Evolutionary conservation across 495 filamentous ascomycete genomes (phyloP).

Genomic region (Hypomontagnella submonticulosa): DNA sequence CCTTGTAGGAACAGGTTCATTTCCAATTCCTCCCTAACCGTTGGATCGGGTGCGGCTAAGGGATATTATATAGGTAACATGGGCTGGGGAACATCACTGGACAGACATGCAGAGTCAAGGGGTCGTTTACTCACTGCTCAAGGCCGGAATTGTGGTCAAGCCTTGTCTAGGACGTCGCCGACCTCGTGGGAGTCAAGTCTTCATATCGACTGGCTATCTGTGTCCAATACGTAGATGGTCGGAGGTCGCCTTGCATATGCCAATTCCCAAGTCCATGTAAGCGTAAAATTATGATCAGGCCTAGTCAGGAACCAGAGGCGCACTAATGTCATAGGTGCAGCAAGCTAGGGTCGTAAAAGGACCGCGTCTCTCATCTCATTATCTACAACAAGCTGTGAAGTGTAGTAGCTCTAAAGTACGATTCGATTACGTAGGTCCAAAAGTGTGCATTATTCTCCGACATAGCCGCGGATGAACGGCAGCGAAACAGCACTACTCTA

Average conservation of each 20-base stretch:
- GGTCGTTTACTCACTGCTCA: neutral
- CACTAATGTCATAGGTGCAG: conserved; percentile 43
- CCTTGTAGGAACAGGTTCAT: conserved; percentile 23
- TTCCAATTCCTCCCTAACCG: neutral
- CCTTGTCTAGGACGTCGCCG: neutral
- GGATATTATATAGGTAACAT: neutral
- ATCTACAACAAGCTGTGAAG: conserved; percentile 15
- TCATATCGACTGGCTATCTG: conserved; percentile 5
- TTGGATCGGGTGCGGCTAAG: conserved; percentile 19
- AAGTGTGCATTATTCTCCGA: no score
- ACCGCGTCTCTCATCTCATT: conserved; percentile 22
- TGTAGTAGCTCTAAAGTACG: conserved; percentile 11
- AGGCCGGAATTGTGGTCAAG: neutral
- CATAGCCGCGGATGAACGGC: no score
- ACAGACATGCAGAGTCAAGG: neutral
- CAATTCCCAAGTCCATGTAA: conserved; percentile 32
- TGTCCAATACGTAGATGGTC: conserved; percentile 25
- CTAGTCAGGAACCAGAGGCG: conserved; percentile 40
- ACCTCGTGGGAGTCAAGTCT: neutral
- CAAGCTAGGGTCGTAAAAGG: conserved; percentile 26
- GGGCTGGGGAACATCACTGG: neutral
- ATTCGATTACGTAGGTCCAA: conserved; percentile 4
- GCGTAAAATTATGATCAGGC: conserved; percentile 40
- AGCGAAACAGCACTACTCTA: neutral
- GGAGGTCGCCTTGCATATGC: conserved; percentile 24